These are phyloP conservation scores for Periconia sp. DNA, from an alignment of 2,329 filamentous ascomycete species.

Conservation along the genomic window DNA sequence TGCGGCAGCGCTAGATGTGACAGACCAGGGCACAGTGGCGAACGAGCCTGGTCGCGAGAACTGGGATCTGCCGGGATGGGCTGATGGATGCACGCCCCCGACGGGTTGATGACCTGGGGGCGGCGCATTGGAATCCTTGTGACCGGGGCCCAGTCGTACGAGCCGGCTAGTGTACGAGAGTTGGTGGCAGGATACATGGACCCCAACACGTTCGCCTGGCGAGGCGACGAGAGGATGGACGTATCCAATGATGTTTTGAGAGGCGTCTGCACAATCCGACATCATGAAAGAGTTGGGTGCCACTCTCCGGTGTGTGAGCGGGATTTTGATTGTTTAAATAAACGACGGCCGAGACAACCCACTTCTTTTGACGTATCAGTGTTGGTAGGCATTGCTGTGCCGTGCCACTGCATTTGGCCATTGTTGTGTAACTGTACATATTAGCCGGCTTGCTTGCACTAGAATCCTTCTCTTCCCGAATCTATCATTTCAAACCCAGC, in stretches of 20 bases:
- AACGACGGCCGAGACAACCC: neutral
- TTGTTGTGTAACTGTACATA: too few species aligned
- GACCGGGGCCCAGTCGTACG: slow-evolving; percentile 10
- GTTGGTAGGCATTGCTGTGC: too few species aligned
- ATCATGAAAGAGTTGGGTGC: slow-evolving; percentile 13
- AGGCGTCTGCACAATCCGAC: slow-evolving; percentile 13
- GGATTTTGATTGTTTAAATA: neutral
- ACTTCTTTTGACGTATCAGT: too few species aligned
- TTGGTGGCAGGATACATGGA: slow-evolving; percentile 15
- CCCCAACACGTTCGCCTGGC: slow-evolving; percentile 18
- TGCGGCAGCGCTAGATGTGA: neutral
- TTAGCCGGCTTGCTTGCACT: neutral
- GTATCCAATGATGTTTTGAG: slow-evolving; percentile 18
- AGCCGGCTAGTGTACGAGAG: slow-evolving; percentile 5
- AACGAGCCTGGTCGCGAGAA: slow-evolving; percentile 11
- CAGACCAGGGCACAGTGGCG: slow-evolving; percentile 4
- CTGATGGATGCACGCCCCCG: slow-evolving; percentile 4
- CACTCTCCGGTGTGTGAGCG: slow-evolving; percentile 9
- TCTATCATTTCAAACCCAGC: too few species aligned
- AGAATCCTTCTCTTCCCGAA: neutral
- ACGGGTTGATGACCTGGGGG: slow-evolving; percentile 9
- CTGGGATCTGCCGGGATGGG: slow-evolving; percentile 8
- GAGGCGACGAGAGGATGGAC: slow-evolving; percentile 21
- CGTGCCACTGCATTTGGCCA: too few species aligned
- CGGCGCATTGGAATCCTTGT: slow-evolving; percentile 12